phyloP scores from a whole-genome alignment of 257 asterid species.

The Nicotiana undulata region DNA sequence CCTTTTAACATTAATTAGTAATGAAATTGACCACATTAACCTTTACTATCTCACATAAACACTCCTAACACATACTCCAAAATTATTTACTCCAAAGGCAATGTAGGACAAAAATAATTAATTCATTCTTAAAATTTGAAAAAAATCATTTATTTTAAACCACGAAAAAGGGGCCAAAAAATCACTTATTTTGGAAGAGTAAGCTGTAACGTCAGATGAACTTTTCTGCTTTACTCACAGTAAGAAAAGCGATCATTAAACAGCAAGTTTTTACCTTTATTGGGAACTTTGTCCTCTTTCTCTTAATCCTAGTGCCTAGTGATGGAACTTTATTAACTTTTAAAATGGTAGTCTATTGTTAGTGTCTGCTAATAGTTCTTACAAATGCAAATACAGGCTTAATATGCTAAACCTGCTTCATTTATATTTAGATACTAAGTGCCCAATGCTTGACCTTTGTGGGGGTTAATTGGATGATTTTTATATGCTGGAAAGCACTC shows the following conservation, averaged over 20 bases:
- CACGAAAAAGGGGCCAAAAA: too few species aligned
- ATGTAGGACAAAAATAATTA: too few species aligned
- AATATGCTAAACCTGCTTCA: not conserved
- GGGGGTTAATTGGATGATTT: not conserved
- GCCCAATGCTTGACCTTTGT: not conserved
- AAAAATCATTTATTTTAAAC: too few species aligned
- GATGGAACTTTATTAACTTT: not conserved
- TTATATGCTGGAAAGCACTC: slow-evolving; percentile 1
- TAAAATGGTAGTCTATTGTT: not conserved
- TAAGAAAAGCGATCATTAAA: not conserved
- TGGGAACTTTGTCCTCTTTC: not conserved
- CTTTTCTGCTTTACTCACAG: not conserved
- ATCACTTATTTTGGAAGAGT: too few species aligned
- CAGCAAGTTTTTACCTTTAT: not conserved
- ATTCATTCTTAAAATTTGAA: too few species aligned
- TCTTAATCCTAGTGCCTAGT: not conserved
- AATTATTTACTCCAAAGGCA: too few species aligned
- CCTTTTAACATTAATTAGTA: too few species aligned
- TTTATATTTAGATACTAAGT: not conserved
- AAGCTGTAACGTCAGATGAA: too few species aligned
- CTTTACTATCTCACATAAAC: too few species aligned
- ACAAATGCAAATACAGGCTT: not conserved
- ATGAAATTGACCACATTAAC: too few species aligned
- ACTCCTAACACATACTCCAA: too few species aligned
- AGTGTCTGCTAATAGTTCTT: not conserved